These are phyloP conservation scores for Knoxia roxburghii DNA, from an alignment of 257 asterid genomes.

Conservation along the genomic window DNA sequence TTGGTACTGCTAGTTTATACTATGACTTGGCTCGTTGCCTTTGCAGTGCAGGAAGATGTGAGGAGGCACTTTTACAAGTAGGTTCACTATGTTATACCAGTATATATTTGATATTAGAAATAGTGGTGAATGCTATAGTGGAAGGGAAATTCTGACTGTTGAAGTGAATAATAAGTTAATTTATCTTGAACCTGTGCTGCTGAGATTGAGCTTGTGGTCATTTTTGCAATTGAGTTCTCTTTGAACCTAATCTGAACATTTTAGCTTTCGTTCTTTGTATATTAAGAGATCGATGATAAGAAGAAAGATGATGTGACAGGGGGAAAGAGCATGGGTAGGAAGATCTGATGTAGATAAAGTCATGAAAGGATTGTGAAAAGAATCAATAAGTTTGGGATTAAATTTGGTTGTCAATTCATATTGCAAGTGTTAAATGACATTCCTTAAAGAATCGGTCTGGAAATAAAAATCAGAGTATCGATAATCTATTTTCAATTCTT, in stretches of 20 bases:
- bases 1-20: slow-evolving; percentile 81
- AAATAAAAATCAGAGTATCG: not conserved
- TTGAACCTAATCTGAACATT: not conserved
- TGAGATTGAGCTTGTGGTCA: slow-evolving; percentile 2
- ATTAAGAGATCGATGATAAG: not conserved
- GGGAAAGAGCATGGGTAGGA: not conserved
- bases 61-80: slow-evolving; percentile 82
- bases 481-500: not conserved
- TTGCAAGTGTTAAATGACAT: too few species aligned
- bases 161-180: not conserved
- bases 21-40: slow-evolving; percentile 98
- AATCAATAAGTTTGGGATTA: not conserved
- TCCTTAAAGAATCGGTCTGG: not conserved
- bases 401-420: not conserved
- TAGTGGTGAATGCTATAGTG: too few species aligned
- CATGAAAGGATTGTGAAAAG: not conserved
- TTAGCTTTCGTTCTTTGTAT: not conserved
- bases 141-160: too few species aligned
- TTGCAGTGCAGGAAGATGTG: slow-evolving; percentile 82
- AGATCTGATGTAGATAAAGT: not conserved
- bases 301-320: not conserved
- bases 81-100: slow-evolving; percentile 12
- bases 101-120: slow-evolving; percentile 10
- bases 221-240: not conserved
- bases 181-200: not conserved